phyloP scores from a whole-genome alignment of 148 eudicot genomes.

The Camellia japonica region DNA sequence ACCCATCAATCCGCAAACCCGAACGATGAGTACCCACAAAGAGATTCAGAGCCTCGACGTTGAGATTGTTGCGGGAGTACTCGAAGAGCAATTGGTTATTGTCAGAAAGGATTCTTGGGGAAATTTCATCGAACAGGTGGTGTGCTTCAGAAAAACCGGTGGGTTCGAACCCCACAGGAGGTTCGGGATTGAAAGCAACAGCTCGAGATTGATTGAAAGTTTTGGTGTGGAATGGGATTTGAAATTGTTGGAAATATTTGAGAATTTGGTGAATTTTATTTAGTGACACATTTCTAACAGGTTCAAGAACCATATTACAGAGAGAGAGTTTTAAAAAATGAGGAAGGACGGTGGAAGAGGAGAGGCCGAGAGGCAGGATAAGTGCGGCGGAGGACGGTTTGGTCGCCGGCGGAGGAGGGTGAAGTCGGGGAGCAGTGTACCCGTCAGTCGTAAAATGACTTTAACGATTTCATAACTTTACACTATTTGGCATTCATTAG shows the following conservation, averaged over 20 bases:
- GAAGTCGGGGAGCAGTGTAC: no score
- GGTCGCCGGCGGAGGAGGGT: no score
- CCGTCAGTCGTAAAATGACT: no score
- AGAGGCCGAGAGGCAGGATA: no score
- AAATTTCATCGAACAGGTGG: conserved; percentile 58
- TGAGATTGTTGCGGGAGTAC: conserved; percentile 48
- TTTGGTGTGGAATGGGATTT: conserved; percentile 21
- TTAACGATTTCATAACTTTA: no score
- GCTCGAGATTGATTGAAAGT: conserved; percentile 21
- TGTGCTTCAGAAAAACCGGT: conserved; percentile 22
- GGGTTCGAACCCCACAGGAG: neutral
- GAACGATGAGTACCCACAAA: conserved; percentile 39
- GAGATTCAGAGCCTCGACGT: conserved; percentile 39
- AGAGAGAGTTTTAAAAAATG: neutral
- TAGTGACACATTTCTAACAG: neutral
- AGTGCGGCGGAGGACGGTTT: no score
- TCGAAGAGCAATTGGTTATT: conserved; percentile 57
- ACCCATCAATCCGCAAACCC: conserved; percentile 55
- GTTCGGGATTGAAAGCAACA: conserved; percentile 24
- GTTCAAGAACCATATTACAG: conserved; percentile 3
- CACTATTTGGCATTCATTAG: no score
- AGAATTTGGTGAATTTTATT: neutral
- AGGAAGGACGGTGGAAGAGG: no score
- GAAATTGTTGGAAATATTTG: neutral
- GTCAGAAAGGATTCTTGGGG: conserved; percentile 27